These are phyloP conservation scores for Microbotryum intermedium DNA, from an alignment of 1,284 basidiomycete species.

Conservation along the genomic window DNA sequence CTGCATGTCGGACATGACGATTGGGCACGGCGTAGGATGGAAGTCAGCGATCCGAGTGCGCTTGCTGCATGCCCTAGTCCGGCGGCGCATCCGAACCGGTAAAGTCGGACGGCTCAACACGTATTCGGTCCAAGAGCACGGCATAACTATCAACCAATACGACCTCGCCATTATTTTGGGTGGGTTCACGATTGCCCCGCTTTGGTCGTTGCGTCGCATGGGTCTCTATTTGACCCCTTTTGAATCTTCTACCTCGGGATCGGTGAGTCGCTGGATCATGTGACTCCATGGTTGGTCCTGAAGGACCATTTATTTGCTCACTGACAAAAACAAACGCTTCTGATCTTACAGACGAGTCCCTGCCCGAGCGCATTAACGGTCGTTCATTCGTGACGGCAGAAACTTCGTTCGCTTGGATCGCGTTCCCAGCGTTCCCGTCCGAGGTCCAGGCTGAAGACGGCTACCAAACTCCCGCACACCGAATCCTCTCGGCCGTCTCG, in stretches of 20 bases:
- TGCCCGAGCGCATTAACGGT: conserved; percentile 20
- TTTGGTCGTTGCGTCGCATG: conserved; percentile 28
- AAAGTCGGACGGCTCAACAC: conserved; percentile 17
- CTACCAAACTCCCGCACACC: conserved; percentile 24
- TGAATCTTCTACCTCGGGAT: conserved; percentile 34
- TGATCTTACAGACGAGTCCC: neutral
- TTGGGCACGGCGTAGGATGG: conserved; percentile 24
- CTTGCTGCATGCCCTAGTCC: conserved; percentile 31
- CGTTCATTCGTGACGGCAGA: conserved; percentile 15
- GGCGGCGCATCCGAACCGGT: conserved; percentile 19
- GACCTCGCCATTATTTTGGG: conserved; percentile 31
- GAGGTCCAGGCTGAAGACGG: conserved; percentile 12
- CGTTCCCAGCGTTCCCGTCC: conserved; percentile 26
- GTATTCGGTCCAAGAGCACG: conserved; percentile 25
- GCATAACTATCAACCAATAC: conserved; percentile 31
- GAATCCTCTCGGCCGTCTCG: conserved; percentile 27
- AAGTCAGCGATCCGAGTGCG: conserved; percentile 27
- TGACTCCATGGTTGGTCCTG: no score
- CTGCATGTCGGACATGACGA: conserved; percentile 31
- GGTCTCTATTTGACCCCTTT: conserved; percentile 12
- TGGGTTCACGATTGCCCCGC: conserved; percentile 30
- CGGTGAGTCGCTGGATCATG: neutral
- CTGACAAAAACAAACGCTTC: no score
- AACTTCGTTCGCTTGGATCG: conserved; percentile 29
- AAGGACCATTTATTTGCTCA: no score